Base-by-base conservation (phyloP, 306 rosid genomes). In the Ammopiptanthus mongolicus region DNA sequence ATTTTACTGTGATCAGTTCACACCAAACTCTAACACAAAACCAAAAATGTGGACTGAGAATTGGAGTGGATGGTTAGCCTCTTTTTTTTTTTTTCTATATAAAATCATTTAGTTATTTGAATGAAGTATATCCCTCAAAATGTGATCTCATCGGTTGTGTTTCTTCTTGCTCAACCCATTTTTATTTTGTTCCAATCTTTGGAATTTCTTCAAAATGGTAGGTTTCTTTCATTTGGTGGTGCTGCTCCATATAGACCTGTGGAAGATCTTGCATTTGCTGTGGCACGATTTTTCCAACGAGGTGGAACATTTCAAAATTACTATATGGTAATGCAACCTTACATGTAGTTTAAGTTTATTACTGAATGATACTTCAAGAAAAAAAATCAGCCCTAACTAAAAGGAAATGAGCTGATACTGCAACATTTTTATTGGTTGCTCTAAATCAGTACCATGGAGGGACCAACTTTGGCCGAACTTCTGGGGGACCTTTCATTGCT, bases 31-130 rank as follows among this genome's bases (percentile, higher is more conserved):
- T 33, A 81, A 89, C 37, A 77, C 79, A 39, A 96, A 87, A 69
- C 99, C 99, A 21, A 96, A 92, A 83, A 85, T 96, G 83, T 96
- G 99, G 99, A 96, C 99, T 44, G 99, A 96, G 86, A 89, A 89
- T 83, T 96, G 93, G 93, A 85, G 74, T 78, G 98, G 97, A 86
- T 96, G 99, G 99, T 96, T 67, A 80, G 87, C 42, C 3, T 73
- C 48, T 58, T 64, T 78, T 67, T 57, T 4, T 72, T 53, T 57
- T 64, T 75, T 61, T 57, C 33, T 34, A 29, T 75, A 70, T 56
- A 7, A 39, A 39, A 69, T 50, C 44, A 19, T 12, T 73, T 34
- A 47, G 41, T 68, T 52, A 47, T 60, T 71, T 44, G 71, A 63
- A 69, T 63, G 65, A 65, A 37, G 69, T 60, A 18, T 67, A 44